Evolutionary conservation across 768 basidiomycete species (phyloP), one percentile per base, ranked within the genome.

Genomic region (Gymnopilus junonius): DNA sequence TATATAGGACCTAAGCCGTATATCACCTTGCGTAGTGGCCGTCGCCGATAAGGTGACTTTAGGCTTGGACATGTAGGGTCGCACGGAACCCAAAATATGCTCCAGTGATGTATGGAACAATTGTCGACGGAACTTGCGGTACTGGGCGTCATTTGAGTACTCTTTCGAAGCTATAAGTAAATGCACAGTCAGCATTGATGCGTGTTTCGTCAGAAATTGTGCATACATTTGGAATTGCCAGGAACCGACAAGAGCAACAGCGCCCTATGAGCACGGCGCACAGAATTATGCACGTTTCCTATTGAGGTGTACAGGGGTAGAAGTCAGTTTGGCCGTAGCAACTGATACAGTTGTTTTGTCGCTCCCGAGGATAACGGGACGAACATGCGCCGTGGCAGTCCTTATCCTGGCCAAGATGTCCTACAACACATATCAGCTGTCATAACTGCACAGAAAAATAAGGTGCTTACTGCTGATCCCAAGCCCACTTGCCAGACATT

Each of bases 401-500:
- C 31, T 8, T 32, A 55, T 68, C 65, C 29, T 60, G 11, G 67
- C 56, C 20, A 65, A 59, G 25, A 39, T 51, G 20, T 64, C 65
- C 67, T 58, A 34, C 17, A 29, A 55, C 20, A 20, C 31, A 40
- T 46, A 12, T 50, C 20, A 29, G 15, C 25, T 15, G 8, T 39
- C 5, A 29, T 3, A n/a, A n/a, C 23, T 29, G 25, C 29, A 54
- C 12, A 8, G 17, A 12, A 40, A 34, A 34, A 56, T 2, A 11
- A 60, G 25, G 5, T 15, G n/a, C 17, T 25, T 65, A 75, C 73
- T 34, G 71, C 67, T 74, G 67, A 17, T 64, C 65, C 70, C 71
- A 77, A 15, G 72, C 70, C 76, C 76, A 79, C 61, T 76, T 64
- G 2, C 68, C 76, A 1, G 76, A 76, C 77, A 80, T 78, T 0